Base-by-base conservation (phyloP, 2,329 filamentous ascomycete species). In the Paecilomyces sp. region DNA sequence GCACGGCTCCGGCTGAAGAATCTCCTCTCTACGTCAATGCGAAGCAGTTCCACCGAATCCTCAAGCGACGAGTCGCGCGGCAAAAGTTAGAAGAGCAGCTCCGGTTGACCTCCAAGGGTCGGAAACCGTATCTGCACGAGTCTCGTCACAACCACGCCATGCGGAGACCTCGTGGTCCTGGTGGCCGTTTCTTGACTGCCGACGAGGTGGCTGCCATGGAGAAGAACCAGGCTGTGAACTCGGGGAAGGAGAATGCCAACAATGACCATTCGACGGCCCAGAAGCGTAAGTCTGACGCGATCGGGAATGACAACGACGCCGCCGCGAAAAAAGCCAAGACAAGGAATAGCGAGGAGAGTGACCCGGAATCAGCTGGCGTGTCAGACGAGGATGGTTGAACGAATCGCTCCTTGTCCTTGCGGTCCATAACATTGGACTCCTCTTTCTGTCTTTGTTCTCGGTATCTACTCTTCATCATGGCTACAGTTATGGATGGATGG, bases 81-180 rank as follows among this genome's bases (percentile, higher is more conserved):
- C 94, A 97, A 75, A 91, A 91, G 73, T 81, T 99, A 15, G 94
- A 99, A 74, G 94, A 99, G 74, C 90, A 92, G 58, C 78, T 99
- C 52, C 86, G 94, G 51, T 79, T 97, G 60, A 97, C 94, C 0
- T 95, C 89, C 9, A 99, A 99, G 77, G 93, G 93, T 28, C 87
- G 94, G 36, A 97, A 97, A 77, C 94, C 94, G 3, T 99, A 99
- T 70, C 83, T 99, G 33, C 94, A 99, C 77, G 94, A 99, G 73
- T 97, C 93, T 28, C 85, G 94, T 70, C 94, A 99, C 75, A 97
- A 97, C 71, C 94, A 99, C 75, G 94, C 94, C 9, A 99, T 99
- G 94, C 87, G 94, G 60, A 83, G 94, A 68, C 94, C 94, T 30
- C 86, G 94, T 72, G 94, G 94, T 15, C 94, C 94, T 0, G 94